Conservation (phyloP, 306 rosid species). For the Ochetophila trinervis region DNA sequence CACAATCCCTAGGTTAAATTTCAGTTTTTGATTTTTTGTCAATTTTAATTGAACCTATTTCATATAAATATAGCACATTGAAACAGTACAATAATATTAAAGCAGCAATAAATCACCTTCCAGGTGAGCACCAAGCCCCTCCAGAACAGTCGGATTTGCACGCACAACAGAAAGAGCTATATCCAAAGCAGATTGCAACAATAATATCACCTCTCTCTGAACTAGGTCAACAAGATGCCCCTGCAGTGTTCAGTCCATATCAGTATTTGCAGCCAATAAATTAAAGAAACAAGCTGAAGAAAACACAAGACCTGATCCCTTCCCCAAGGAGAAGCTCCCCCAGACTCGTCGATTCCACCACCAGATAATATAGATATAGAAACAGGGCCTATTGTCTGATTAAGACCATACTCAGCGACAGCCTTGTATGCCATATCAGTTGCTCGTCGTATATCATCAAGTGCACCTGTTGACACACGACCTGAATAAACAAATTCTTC, state of each 20-base stretch:
- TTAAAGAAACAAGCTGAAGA: neutral
- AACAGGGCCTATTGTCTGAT: conserved; percentile 82
- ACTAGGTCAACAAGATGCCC: conserved; percentile 94
- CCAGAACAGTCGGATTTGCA: conserved; percentile 85
- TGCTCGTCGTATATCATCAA: conserved; percentile 94
- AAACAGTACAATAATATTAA: neutral
- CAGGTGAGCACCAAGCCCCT: conserved; percentile 91
- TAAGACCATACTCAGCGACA: conserved; percentile 96
- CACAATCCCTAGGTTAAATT: neutral
- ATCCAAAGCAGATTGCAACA: conserved; percentile 89
- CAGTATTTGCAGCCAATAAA: conserved; percentile 29
- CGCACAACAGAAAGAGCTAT: conserved; percentile 79
- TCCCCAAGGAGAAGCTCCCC: conserved; percentile 76
- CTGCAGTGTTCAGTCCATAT: conserved; percentile 47
- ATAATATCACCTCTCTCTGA: conserved; percentile 80
- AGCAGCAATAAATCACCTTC: conserved; percentile 51
- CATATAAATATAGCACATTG: neutral
- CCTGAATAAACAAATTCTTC: conserved; percentile 95
- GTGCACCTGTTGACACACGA: conserved; percentile 95
- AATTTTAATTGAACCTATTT: neutral
- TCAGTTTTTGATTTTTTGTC: neutral
- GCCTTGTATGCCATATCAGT: conserved; percentile 99
- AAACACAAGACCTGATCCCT: conserved; percentile 82
- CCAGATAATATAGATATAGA: conserved; percentile 76
- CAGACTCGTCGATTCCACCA: conserved; percentile 92